Conservation (phyloP, 2,329 filamentous ascomycete species). For the Trichoderma atroviride region DNA sequence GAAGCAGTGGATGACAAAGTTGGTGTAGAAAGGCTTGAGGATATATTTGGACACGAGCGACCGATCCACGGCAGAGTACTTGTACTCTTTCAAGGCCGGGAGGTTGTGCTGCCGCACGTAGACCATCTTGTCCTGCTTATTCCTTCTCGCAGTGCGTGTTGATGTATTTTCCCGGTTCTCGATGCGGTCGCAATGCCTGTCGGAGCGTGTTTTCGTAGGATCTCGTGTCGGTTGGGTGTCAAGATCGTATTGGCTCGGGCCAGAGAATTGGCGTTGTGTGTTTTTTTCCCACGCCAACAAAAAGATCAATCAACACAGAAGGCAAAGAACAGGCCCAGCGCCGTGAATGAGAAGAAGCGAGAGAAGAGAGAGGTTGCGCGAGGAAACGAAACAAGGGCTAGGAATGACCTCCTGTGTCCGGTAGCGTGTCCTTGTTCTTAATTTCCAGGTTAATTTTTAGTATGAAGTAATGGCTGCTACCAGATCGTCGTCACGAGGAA, state of each 20-base stretch:
- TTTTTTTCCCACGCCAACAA: not conserved
- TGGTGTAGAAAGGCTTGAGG: constrained; percentile 95
- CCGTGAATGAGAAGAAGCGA: not conserved
- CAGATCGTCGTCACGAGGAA: constrained; percentile 10
- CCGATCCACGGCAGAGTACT: constrained; percentile 90
- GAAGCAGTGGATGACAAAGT: constrained; percentile 91
- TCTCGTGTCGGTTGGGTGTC: constrained; percentile 9
- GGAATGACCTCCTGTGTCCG: not conserved
- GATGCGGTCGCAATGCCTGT: not conserved
- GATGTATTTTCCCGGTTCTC: not conserved
- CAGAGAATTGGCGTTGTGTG: not conserved
- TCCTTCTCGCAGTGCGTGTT: not conserved
- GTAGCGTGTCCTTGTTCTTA: constrained; percentile 17
- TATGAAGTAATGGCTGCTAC: constrained; percentile 7
- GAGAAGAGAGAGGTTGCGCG: not conserved
- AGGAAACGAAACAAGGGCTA: not conserved
- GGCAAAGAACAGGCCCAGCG: not conserved
- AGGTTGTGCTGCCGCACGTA: constrained; percentile 94
- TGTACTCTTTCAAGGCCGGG: constrained; percentile 87
- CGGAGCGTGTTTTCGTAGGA: not conserved
- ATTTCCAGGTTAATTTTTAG: not conserved
- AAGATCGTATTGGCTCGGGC: constrained; percentile 9
- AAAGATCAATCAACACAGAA: not conserved
- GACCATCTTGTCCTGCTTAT: constrained; percentile 64
- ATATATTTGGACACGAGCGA: constrained; percentile 90